These are phyloP conservation scores for Musa acuminata DNA, from an alignment of 176 grass and related monocot species.

Conservation along the genomic window DNA sequence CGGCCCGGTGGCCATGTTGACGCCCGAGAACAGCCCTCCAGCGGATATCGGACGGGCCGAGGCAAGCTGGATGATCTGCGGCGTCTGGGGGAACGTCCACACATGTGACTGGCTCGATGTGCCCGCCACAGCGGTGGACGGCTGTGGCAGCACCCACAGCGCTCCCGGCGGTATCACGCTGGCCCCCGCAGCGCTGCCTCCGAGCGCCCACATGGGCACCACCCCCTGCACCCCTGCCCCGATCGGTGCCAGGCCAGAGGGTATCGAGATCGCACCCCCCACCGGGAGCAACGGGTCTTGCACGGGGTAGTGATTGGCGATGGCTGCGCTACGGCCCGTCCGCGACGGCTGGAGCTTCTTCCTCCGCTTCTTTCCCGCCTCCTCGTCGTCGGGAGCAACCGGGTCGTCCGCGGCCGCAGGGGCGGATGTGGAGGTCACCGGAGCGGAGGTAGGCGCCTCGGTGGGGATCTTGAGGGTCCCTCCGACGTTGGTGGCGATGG, in stretches of 20 bases:
- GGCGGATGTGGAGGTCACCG: background rate
- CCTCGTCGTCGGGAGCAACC: background rate
- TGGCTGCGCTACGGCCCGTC: background rate
- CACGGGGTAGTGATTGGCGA: constrained; percentile 8
- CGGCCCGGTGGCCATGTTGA: background rate
- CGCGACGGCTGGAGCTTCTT: constrained; percentile 6
- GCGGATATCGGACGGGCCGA: background rate
- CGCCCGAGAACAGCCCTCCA: background rate
- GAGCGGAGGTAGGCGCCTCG: background rate
- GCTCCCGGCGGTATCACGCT: background rate
- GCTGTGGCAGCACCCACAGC: background rate
- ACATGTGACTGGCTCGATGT: constrained; percentile 5
- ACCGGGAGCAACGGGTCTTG: constrained; percentile 18
- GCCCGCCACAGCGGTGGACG: background rate
- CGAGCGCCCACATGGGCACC: constrained; percentile 11
- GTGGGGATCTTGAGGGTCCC: constrained; percentile 2
- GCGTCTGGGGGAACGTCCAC: constrained; percentile 1
- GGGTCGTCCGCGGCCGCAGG: background rate
- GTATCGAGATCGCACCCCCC: constrained; percentile 10
- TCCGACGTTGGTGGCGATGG: constrained; percentile 1
- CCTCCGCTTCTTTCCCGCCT: background rate
- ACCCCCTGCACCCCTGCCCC: background rate
- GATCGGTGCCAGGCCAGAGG: constrained; percentile 10
- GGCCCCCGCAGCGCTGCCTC: background rate
- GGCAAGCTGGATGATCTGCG: constrained; percentile 17